Evolutionary conservation across 768 basidiomycete species (phyloP).

Genomic region (Albatrellus ellisii): DNA sequence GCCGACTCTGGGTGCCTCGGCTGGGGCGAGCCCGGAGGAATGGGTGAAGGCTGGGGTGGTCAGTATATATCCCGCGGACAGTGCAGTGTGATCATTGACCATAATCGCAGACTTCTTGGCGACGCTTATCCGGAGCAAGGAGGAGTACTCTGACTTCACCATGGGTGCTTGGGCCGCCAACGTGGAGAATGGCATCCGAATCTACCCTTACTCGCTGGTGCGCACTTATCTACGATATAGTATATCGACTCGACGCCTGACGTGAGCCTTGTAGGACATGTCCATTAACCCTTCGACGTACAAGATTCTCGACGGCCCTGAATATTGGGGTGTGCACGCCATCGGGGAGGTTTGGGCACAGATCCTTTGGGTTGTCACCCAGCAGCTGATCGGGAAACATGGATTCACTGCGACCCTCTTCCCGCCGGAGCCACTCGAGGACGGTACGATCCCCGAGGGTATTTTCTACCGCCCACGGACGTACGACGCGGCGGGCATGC

Average conservation of each 20-base stretch:
- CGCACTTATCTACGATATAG: background rate
- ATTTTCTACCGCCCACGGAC: conserved; percentile 57
- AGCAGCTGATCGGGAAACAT: conserved; percentile 67
- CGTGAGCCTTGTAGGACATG: conserved; percentile 27
- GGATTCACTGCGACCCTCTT: conserved; percentile 70
- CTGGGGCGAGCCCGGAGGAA: conserved; percentile 92
- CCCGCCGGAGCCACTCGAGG: conserved; percentile 57
- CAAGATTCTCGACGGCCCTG: conserved; percentile 87
- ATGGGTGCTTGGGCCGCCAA: conserved; percentile 98
- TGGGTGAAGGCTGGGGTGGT: conserved; percentile 97
- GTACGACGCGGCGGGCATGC: conserved; percentile 25
- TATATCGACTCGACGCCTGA: background rate
- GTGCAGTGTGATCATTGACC: background rate
- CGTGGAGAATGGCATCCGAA: conserved; percentile 60
- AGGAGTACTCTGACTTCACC: conserved; percentile 60
- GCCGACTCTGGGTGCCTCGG: conserved; percentile 87
- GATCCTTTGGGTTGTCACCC: conserved; percentile 71
- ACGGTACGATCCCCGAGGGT: conserved; percentile 51
- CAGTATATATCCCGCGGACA: conserved; percentile 7
- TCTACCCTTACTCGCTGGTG: conserved; percentile 73
- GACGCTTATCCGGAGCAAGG: conserved; percentile 71
- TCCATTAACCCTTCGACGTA: conserved; percentile 83
- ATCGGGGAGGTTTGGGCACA: conserved; percentile 95
- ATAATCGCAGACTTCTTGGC: conserved; percentile 57
- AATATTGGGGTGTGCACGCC: conserved; percentile 89